Percentiles rank a stretch among this genome's conserved stretches.
Conservation (phyloP, 2,329 filamentous ascomycete genomes). For the Penicillium sp. region DNA sequence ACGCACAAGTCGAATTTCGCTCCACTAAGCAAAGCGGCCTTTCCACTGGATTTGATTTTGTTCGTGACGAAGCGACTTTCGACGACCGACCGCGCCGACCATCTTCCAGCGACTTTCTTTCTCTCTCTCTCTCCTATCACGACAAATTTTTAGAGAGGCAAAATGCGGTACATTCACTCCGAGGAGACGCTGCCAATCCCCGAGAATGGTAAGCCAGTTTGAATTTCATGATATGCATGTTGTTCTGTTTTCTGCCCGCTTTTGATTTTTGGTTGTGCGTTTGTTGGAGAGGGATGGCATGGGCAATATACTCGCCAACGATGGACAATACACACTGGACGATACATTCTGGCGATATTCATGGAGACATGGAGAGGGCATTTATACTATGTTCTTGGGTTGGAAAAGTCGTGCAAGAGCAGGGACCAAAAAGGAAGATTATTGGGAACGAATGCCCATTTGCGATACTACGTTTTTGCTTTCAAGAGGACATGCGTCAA, state of each 20-base stretch:
- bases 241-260: not conserved
- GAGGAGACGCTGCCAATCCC: conserved; percentile 93
- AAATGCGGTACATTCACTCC: conserved; percentile 99
- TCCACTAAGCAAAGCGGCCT: conserved; percentile 27
- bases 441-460: not conserved
- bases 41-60: conserved; percentile 29
- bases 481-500: not conserved
- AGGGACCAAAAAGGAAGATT: not conserved
- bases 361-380: not conserved
- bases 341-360: not conserved
- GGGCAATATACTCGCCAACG: not conserved
- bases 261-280: not conserved
- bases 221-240: not conserved
- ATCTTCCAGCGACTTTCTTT: conserved; percentile 29
- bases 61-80: conserved; percentile 13
- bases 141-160: conserved; percentile 47
- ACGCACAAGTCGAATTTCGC: conserved; percentile 43
- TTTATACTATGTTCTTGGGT: not conserved
- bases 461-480: not conserved
- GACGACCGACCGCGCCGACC: conserved; percentile 31
- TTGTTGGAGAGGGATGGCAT: not conserved
- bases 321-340: not conserved
- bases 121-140: conserved; percentile 33
- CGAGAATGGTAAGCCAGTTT: conserved; percentile 76
- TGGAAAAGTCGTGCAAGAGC: not conserved